These are phyloP conservation scores for Samsoniella hepiali DNA, from an alignment of 2,329 filamentous ascomycete genomes.

Conservation along the genomic window DNA sequence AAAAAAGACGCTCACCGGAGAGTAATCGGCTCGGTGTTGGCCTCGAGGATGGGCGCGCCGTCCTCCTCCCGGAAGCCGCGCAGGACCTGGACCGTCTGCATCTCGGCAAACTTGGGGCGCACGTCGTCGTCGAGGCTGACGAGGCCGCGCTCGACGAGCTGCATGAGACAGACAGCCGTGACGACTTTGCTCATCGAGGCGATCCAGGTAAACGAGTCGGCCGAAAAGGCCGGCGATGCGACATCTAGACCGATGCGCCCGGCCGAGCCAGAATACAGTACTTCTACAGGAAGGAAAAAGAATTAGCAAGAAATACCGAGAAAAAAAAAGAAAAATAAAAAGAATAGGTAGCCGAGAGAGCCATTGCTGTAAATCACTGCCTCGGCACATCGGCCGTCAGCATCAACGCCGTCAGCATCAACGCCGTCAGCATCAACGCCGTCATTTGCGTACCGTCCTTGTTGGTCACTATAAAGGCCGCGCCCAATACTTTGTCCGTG, in stretches of 20 bases:
- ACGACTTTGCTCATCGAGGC: constrained; percentile 46
- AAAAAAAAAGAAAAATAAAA: neutral
- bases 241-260: constrained; percentile 34
- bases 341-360: neutral
- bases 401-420: neutral
- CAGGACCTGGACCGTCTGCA: constrained; percentile 35
- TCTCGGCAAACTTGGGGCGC: constrained; percentile 33
- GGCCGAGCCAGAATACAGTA: constrained; percentile 35
- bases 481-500: constrained; percentile 35
- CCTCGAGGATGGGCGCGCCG: constrained; percentile 36
- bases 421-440: neutral
- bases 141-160: constrained; percentile 36
- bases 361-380: neutral
- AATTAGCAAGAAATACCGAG: neutral
- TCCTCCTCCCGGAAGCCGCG: constrained; percentile 33
- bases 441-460: constrained; percentile 27
- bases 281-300: constrained; percentile 23
- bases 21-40: constrained; percentile 37
- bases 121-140: constrained; percentile 38
- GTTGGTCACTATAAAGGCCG: constrained; percentile 35
- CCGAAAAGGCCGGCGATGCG: constrained; percentile 30
- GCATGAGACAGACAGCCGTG: constrained; percentile 37
- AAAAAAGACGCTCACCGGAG: constrained; percentile 28
- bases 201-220: constrained; percentile 34
- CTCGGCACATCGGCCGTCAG: neutral